Percentiles rank a stretch among this genome's conserved stretches.
phyloP scores from a whole-genome alignment of 257 asterid genomes.

The Gardenia jasminoides region DNA sequence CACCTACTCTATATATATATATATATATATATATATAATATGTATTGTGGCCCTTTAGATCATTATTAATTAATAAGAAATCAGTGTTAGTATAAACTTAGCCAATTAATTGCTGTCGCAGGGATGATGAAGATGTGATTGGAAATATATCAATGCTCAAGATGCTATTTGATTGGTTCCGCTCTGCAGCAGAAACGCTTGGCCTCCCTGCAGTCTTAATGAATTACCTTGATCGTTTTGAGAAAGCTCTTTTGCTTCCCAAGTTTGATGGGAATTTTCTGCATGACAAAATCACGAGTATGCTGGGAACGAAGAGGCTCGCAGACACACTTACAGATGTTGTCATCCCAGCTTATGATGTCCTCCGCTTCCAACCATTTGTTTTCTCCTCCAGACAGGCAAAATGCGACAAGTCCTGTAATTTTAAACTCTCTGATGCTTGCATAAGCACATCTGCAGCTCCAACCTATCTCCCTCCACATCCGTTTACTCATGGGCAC shows the following conservation, averaged over 20 bases:
- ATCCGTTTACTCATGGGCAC: neutral
- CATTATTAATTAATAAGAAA: too few relatives aligned
- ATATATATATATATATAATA: too few relatives aligned
- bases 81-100: too few relatives aligned
- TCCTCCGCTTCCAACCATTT: neutral
- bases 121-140: too few relatives aligned
- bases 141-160: too few relatives aligned
- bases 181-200: neutral
- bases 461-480: slow-evolving; percentile 2
- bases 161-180: neutral
- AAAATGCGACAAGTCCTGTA: neutral
- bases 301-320: neutral
- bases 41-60: too few relatives aligned
- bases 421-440: neutral
- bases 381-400: slow-evolving; percentile 9
- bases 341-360: slow-evolving; percentile 9
- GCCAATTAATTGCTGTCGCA: too few relatives aligned
- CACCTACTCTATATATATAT: too few relatives aligned
- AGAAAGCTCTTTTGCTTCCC: neutral
- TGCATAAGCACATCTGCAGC: slow-evolving; percentile 3
- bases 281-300: neutral
- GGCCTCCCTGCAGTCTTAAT: neutral
- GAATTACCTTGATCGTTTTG: neutral
- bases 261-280: neutral
- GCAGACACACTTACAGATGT: slow-evolving; percentile 1